These are phyloP conservation scores for Epichloe elymi DNA, from an alignment of 2,329 filamentous ascomycete genomes.

Conservation along the genomic window DNA sequence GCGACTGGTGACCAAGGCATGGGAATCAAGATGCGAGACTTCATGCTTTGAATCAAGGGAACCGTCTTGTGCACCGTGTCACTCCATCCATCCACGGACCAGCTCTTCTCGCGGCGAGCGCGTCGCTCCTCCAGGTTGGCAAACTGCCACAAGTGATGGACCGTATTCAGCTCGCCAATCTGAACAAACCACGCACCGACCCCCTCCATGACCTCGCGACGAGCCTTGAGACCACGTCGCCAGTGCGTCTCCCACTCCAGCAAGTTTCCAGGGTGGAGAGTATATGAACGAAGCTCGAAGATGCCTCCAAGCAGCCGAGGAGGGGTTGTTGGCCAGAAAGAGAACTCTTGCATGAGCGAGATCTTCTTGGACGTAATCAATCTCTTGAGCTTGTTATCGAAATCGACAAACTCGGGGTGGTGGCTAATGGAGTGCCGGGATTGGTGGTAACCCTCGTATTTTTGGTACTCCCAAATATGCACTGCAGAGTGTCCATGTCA, in stretches of 20 bases:
- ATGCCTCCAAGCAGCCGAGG: conserved; percentile 82
- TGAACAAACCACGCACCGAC: conserved; percentile 98
- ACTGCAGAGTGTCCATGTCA: conserved; percentile 39
- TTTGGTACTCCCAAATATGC: conserved; percentile 99
- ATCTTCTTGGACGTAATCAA: conserved; percentile 74
- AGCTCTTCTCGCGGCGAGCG: conserved; percentile 81
- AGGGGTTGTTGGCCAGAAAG: conserved; percentile 94
- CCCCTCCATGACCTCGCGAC: conserved; percentile 98
- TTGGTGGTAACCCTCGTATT: conserved; percentile 89
- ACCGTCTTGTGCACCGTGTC: conserved; percentile 98
- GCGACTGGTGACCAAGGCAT: conserved; percentile 95
- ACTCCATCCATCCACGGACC: conserved; percentile 89
- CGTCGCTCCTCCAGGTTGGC: conserved; percentile 92
- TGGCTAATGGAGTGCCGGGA: conserved; percentile 74
- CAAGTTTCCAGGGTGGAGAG: conserved; percentile 85
- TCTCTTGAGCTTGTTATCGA: conserved; percentile 73
- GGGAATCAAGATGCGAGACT: conserved; percentile 81
- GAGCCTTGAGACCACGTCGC: conserved; percentile 79
- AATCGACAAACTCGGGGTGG: conserved; percentile 72
- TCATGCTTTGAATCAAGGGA: conserved; percentile 91
- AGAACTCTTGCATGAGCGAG: conserved; percentile 98
- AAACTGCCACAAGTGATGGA: conserved; percentile 98
- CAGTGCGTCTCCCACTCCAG: conserved; percentile 99
- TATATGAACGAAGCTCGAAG: conserved; percentile 95
- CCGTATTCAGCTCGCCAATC: conserved; percentile 92